Evolutionary conservation across 164 flowering plant genomes (phyloP), one percentile per base, ranked within the genome.

Genomic region (Chimonanthus praecox): DNA sequence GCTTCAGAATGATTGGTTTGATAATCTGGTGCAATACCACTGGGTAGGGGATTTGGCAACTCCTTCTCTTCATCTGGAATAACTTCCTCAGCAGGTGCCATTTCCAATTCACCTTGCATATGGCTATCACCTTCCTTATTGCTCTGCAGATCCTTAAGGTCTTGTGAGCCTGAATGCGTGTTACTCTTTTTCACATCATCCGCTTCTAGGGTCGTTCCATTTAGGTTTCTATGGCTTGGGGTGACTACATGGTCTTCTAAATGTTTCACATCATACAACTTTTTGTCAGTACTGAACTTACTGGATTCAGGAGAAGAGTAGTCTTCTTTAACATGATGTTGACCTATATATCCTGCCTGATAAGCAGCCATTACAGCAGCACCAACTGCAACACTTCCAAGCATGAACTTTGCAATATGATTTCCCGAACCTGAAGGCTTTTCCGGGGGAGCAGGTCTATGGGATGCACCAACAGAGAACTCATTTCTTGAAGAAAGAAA

Each of bases 331-430:
- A 71, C 80, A 60, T 77, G 15, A 74, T 72, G 64, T 68, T 79
- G 71, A 50, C 84, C 87, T n/a, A 92, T 70, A 73, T 79, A 83
- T 15, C 94, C 91, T 78, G 79, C 44, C 72, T 84, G 90, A 78
- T 90, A 87, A 75, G 90, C 92, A 11, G 84, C 84, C 54, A 80
- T 7, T 15, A 73, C 72, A 58, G 77, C 92, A 77, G 84, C 81
- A 77, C 88, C 91, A 73, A 92, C 61, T 51, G 80, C 81, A 77
- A 84, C 81, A 78, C 84, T 72, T 69, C 91, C 95, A 64, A 85
- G 9, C 5, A 85, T 13, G 76, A 86, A 44, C 74, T 83, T 90
- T 18, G 86, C 58, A 7, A 78, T 18, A 13, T 58, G 11, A 64
- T 83, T 80, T 49, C 82, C 80, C 3, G 86, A 76, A 44, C 78